Evolutionary conservation across 495 filamentous ascomycete genomes (phyloP).

Genomic region (Cudoniella acicularis): DNA sequence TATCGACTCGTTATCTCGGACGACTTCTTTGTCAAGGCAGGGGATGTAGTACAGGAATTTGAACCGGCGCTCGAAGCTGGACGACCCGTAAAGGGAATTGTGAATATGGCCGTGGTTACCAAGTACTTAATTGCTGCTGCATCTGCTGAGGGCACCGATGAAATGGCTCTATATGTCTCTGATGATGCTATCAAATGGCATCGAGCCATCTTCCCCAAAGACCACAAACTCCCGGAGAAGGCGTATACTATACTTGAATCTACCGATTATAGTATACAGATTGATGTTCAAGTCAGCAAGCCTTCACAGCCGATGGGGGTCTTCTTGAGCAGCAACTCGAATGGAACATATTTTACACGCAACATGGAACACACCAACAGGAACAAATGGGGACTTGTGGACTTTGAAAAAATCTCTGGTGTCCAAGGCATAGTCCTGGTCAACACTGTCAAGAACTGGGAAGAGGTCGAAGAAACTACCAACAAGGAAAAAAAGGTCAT

Average conservation of each 20-base stretch:
- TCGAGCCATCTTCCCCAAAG: slow-evolving; percentile 78
- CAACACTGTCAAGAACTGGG: slow-evolving; percentile 83
- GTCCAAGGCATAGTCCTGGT: slow-evolving; percentile 91
- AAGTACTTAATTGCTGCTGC: slow-evolving; percentile 82
- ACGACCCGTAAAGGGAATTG: slow-evolving; percentile 67
- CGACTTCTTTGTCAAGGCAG: slow-evolving; percentile 60
- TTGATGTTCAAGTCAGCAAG: slow-evolving; percentile 77
- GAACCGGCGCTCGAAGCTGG: slow-evolving; percentile 74
- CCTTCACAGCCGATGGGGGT: slow-evolving; percentile 70
- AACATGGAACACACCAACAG: slow-evolving; percentile 92
- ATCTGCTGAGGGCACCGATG: slow-evolving; percentile 71
- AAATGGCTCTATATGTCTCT: slow-evolving; percentile 81
- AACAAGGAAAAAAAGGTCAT: slow-evolving; percentile 56
- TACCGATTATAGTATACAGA: slow-evolving; percentile 94
- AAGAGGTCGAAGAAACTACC: slow-evolving; percentile 58
- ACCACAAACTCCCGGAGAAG: slow-evolving; percentile 74
- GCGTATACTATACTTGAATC: slow-evolving; percentile 93
- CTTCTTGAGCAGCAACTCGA: slow-evolving; percentile 90
- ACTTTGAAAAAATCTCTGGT: slow-evolving; percentile 86
- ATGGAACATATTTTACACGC: slow-evolving; percentile 89
- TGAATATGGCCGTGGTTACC: slow-evolving; percentile 74
- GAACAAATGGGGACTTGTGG: slow-evolving; percentile 63
- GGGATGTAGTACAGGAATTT: slow-evolving; percentile 45
- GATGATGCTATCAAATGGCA: slow-evolving; percentile 83
- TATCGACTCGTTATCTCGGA: slow-evolving; percentile 77